Evolutionary conservation across 371 early-diverging fungal species (phyloP).

Genomic region (Rhizopus arrhizus): DNA sequence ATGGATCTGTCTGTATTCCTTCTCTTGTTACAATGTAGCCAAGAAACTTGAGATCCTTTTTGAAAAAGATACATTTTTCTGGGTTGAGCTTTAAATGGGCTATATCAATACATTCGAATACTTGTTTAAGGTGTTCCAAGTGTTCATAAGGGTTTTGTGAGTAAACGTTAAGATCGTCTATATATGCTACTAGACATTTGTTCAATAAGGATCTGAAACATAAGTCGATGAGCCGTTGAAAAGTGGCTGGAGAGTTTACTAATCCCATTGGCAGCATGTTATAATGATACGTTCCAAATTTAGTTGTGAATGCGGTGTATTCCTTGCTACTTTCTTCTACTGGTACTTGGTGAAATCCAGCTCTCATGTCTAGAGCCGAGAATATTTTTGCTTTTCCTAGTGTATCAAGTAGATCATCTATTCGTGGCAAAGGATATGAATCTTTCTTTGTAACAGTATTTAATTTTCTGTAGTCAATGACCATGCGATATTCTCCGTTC

Average conservation of each 20-base stretch:
- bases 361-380: slow-evolving; percentile 11
- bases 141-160: background rate
- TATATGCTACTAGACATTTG: background rate
- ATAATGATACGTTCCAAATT: slow-evolving; percentile 6
- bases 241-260: background rate
- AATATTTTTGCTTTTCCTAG: slow-evolving; percentile 33
- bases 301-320: slow-evolving; percentile 7
- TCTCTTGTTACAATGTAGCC: no score
- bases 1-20: no score
- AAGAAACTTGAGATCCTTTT: no score
- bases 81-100: background rate
- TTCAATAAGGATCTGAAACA: background rate
- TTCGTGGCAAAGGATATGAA: slow-evolving; percentile 36
- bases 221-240: slow-evolving; percentile 7
- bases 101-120: background rate
- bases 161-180: background rate
- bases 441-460: slow-evolving; percentile 36
- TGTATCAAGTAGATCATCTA: slow-evolving; percentile 35
- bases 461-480: slow-evolving; percentile 46
- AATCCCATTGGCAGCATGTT: background rate
- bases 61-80: no score
- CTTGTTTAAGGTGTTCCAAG: background rate
- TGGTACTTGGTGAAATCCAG: slow-evolving; percentile 10
- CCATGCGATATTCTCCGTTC: slow-evolving; percentile 33
- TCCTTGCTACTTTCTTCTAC: background rate